Evolutionary conservation across 441 rosid genomes (phyloP).

Genomic region (Pelargonium australe): DNA sequence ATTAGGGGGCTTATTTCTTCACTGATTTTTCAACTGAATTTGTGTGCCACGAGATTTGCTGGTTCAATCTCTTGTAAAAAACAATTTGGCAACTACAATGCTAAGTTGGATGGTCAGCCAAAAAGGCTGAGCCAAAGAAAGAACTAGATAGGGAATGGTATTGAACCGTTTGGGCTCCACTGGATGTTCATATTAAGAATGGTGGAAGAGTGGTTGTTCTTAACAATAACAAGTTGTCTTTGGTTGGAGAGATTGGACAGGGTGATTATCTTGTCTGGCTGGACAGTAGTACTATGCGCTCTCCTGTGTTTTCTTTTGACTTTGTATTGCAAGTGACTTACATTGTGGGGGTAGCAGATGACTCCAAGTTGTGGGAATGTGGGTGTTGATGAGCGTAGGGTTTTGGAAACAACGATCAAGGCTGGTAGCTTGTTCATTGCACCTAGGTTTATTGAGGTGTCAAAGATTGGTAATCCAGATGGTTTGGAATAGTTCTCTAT

Average conservation of each 20-base stretch:
- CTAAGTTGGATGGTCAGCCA: conserved; percentile 43
- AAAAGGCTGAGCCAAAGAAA: conserved; percentile 54
- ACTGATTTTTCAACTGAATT: conserved; percentile 25
- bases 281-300: no score
- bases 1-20: no score
- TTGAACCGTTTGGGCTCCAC: conserved; percentile 71
- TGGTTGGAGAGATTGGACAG: conserved; percentile 61
- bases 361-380: no score
- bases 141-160: conserved; percentile 53
- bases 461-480: conserved; percentile 63
- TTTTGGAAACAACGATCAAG: conserved; percentile 55
- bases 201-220: conserved; percentile 48
- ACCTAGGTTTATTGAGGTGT: conserved; percentile 81
- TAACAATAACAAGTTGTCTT: conserved; percentile 67
- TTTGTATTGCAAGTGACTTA: no score
- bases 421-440: conserved; percentile 73
- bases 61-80: conserved; percentile 42
- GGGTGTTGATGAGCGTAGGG: conserved; percentile 28
- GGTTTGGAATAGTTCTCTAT: conserved; percentile 81
- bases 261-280: no score
- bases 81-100: conserved; percentile 51
- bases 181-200: conserved; percentile 55
- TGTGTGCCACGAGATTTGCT: conserved; percentile 62
- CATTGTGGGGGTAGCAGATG: no score
- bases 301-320: no score